Conservation (phyloP, 192 early-diverging fungal genomes). For the Umbelopsis ramanniana region DNA sequence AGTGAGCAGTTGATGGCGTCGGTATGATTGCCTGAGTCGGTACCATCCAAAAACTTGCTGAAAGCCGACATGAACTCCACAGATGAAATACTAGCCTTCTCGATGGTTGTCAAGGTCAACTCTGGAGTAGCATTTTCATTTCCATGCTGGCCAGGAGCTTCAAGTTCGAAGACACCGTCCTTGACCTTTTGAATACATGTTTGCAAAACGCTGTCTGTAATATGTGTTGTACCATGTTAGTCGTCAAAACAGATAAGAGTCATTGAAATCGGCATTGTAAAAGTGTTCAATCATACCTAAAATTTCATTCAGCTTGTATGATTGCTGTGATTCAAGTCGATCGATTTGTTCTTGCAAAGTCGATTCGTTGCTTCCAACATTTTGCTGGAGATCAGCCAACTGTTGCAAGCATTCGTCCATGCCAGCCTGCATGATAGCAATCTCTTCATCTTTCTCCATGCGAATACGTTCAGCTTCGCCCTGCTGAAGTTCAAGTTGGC, state of each 20-base stretch:
- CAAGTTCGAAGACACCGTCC: slow-evolving; percentile 88
- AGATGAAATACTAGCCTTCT: slow-evolving; percentile 74
- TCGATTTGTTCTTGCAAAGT: slow-evolving; percentile 70
- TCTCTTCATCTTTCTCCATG: slow-evolving; percentile 77
- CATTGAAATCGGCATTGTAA: background rate
- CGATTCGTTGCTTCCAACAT: slow-evolving; percentile 41
- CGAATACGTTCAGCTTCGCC: slow-evolving; percentile 43
- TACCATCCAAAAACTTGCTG: slow-evolving; percentile 47
- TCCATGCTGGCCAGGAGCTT: slow-evolving; percentile 78
- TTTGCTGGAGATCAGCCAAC: slow-evolving; percentile 67
- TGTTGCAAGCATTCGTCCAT: slow-evolving; percentile 82
- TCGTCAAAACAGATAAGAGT: too few relatives aligned
- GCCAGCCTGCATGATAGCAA: slow-evolving; percentile 75
- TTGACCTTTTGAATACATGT: slow-evolving; percentile 88
- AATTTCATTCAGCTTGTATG: slow-evolving; percentile 72
- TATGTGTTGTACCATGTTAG: too few relatives aligned
- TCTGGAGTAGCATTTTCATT: slow-evolving; percentile 90
- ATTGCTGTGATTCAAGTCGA: slow-evolving; percentile 64
- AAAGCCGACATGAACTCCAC: slow-evolving; percentile 60
- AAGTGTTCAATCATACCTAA: background rate
- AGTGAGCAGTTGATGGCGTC: slow-evolving; percentile 83
- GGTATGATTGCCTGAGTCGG: slow-evolving; percentile 74
- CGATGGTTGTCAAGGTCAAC: slow-evolving; percentile 90
- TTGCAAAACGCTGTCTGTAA: slow-evolving; percentile 80
- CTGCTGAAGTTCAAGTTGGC: slow-evolving; percentile 39